phyloP scores from a whole-genome alignment of 1,139 yeast species.

The Arxiozyma slooffiae region DNA sequence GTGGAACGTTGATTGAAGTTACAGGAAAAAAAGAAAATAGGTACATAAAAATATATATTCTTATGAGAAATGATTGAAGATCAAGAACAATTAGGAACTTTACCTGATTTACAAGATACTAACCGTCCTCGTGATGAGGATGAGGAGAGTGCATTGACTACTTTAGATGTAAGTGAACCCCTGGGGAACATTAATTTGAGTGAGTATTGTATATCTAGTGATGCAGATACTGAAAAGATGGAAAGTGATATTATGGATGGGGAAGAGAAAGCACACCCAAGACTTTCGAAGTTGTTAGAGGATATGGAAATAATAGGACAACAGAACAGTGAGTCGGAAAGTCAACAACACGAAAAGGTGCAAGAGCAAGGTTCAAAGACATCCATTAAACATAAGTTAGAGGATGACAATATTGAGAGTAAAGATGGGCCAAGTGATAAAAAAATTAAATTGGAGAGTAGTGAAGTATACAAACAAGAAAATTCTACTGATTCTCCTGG shows the following conservation, averaged over 20 bases:
- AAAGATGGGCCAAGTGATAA: neutral
- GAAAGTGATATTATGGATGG: slow-evolving; percentile 9
- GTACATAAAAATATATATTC: neutral
- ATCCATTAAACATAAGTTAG: neutral
- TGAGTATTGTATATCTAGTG: slow-evolving; percentile 26
- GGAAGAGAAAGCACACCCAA: slow-evolving; percentile 7
- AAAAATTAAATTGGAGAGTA: neutral
- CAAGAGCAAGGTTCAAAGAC: neutral
- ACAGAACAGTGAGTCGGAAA: neutral
- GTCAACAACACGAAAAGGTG: neutral
- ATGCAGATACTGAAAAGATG: slow-evolving; percentile 31
- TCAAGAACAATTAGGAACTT: neutral
- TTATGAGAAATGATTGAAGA: neutral
- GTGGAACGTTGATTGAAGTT: too few species aligned
- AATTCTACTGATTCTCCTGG: neutral
- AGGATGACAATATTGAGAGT: neutral
- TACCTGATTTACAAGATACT: neutral
- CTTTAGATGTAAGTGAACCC: slow-evolving; percentile 16
- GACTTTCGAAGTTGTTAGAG: neutral
- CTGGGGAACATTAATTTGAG: slow-evolving; percentile 15
- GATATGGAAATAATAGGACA: neutral
- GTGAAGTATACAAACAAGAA: neutral
- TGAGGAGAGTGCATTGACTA: slow-evolving; percentile 22
- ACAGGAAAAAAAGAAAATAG: too few species aligned
- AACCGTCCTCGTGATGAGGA: slow-evolving; percentile 15